Evolutionary conservation across 257 asterid species (phyloP).

Genomic region (Solanum chmielewskii): DNA sequence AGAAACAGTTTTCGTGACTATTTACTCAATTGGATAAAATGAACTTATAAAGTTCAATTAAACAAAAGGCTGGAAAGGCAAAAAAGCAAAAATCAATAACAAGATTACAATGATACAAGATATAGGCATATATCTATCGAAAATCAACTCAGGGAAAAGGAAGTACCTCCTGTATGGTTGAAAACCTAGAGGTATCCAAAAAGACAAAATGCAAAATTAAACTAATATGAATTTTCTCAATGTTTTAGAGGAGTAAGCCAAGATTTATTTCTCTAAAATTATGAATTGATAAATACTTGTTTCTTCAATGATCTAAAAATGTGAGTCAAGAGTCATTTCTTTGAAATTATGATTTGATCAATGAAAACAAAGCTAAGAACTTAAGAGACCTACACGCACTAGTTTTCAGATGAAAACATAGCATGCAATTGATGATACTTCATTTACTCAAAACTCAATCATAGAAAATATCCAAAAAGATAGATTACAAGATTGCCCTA

Average conservation of each 20-base stretch:
- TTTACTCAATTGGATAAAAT: background rate
- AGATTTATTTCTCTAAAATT: background rate
- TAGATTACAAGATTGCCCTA: background rate
- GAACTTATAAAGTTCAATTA: background rate
- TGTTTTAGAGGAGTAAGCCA: background rate
- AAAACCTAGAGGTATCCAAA: background rate
- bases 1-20: background rate
- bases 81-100: background rate
- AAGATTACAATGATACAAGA: background rate
- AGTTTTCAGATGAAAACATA: background rate
- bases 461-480: background rate
- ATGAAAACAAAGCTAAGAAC: background rate
- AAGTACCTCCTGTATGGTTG: background rate
- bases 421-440: background rate
- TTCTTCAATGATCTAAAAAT: background rate
- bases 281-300: background rate
- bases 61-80: background rate
- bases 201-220: background rate
- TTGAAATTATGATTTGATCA: background rate
- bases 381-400: background rate
- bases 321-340: background rate
- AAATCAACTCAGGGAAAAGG: background rate
- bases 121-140: background rate
- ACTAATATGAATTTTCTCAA: background rate
- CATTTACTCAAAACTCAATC: background rate